Evolutionary conservation across 805 yeast species (phyloP), one percentile per base, ranked within the genome.

Genomic region (Kodamaea lidongshanica): DNA sequence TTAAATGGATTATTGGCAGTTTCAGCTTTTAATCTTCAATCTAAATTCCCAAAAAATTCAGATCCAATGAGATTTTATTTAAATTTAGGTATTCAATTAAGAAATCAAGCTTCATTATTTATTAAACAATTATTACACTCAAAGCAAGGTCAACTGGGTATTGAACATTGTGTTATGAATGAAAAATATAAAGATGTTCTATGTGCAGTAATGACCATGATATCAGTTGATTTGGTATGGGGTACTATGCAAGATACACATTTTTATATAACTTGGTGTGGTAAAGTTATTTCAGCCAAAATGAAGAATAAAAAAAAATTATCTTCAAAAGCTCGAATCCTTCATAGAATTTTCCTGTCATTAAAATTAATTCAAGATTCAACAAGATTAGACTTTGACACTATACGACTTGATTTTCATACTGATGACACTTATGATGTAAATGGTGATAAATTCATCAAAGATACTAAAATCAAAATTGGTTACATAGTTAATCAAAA

Each of bases 211-310:
- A 65, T 86, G 51, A 78, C 92, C 2, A 83, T 85, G 94, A 84
- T 79, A 27, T 77, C 88, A 5, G 82, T 86, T 30, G 95, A 86
- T 56, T 78, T 84, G 30, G 88, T 84, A 10, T 81, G 94, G 85
- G 95, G 95, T 3, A 77, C 89, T 1, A 82, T 83, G 88, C 78
- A 81, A 33, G 92, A 82, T 42, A 84, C 94, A 46, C 76, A 74
- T 39, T 70, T 77, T 35, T 84, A 84, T 56, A 63, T 86, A 32
- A 72, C 75, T 32, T 74, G 86, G 44, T 82, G 94, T 58, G 89
- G 84, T 38, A 72, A 70, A 33, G 78, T 83, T 34, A 79, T 86
- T 15, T 72, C 74, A 19, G 70, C 75, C 41, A 74, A 89, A 45
- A 77, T 79, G 78, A 61, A 61, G 25, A 67, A 63, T 31, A 74